These are phyloP conservation scores for Colletotrichum agaves DNA, from an alignment of 2,329 filamentous ascomycete species.

Conservation along the genomic window DNA sequence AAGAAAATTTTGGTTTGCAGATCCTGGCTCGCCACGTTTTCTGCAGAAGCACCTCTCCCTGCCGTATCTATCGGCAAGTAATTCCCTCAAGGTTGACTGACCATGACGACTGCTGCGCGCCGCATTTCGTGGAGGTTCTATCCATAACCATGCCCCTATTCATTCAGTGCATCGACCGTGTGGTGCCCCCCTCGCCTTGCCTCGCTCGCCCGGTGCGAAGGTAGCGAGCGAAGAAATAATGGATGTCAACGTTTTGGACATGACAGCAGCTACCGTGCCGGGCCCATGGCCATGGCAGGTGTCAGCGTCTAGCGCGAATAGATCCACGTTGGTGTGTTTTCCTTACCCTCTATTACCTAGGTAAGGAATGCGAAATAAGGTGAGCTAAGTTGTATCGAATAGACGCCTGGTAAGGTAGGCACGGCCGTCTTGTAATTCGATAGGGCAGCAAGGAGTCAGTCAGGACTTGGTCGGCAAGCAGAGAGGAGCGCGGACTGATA, in stretches of 20 bases:
- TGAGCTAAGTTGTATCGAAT: constrained; percentile 4
- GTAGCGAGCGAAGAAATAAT: constrained; percentile 6
- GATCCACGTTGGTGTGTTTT: not conserved
- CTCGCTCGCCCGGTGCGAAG: not conserved
- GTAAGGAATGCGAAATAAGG: constrained; percentile 10
- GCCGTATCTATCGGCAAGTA: not conserved
- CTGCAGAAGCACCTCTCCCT: not conserved
- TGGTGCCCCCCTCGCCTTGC: too few species aligned
- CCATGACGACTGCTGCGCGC: not conserved
- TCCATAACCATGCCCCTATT: too few species aligned
- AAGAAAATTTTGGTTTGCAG: not conserved
- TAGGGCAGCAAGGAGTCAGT: not conserved
- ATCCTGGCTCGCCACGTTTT: constrained; percentile 36
- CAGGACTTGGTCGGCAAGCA: not conserved
- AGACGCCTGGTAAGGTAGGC: not conserved
- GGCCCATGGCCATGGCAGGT: not conserved
- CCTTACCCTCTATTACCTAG: too few species aligned
- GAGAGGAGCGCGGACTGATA: constrained; percentile 1
- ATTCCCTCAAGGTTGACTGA: constrained; percentile 3
- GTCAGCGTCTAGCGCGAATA: not conserved
- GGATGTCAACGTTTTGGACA: not conserved
- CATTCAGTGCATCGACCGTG: too few species aligned
- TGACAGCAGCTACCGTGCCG: not conserved
- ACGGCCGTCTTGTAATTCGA: constrained; percentile 2
- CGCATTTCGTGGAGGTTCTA: too few species aligned